Evolutionary conservation across 2,329 filamentous ascomycete species (phyloP).

Genomic region (Fragosphaeria purpurea): DNA sequence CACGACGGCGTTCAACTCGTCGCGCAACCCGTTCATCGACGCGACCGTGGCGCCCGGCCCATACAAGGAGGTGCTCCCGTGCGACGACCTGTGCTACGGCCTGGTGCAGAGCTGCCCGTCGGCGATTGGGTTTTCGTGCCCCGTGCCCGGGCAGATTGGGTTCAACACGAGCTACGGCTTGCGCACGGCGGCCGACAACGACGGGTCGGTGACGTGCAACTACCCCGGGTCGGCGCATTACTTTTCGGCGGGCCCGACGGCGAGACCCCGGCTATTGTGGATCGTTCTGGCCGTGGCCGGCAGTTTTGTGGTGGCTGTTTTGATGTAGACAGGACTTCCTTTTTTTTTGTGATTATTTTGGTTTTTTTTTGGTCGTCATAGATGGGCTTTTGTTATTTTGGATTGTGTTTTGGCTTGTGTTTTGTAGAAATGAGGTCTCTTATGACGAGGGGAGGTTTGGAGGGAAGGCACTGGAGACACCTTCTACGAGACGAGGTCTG

Average conservation of each 20-base stretch:
- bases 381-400: not conserved
- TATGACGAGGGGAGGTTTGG: too few relatives aligned
- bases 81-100: constrained; percentile 76
- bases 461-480: too few relatives aligned
- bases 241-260: constrained; percentile 22
- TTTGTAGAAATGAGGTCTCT: not conserved
- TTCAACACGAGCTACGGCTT: constrained; percentile 38
- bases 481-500: too few relatives aligned
- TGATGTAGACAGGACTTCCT: not conserved
- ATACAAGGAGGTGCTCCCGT: constrained; percentile 88
- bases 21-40: constrained; percentile 67
- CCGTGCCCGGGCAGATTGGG: constrained; percentile 31
- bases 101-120: constrained; percentile 80
- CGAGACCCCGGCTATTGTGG: constrained; percentile 4
- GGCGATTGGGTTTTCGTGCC: constrained; percentile 65
- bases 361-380: not conserved
- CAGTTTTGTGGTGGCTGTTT: not conserved
- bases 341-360: not conserved
- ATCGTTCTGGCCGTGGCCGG: constrained; percentile 1
- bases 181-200: constrained; percentile 13
- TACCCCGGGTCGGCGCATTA: constrained; percentile 50
- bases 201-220: constrained; percentile 40
- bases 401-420: not conserved
- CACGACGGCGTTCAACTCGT: constrained; percentile 38
- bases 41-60: constrained; percentile 64